phyloP scores from a whole-genome alignment of 2,329 filamentous ascomycete genomes.

The Catunica adiposa region DNA sequence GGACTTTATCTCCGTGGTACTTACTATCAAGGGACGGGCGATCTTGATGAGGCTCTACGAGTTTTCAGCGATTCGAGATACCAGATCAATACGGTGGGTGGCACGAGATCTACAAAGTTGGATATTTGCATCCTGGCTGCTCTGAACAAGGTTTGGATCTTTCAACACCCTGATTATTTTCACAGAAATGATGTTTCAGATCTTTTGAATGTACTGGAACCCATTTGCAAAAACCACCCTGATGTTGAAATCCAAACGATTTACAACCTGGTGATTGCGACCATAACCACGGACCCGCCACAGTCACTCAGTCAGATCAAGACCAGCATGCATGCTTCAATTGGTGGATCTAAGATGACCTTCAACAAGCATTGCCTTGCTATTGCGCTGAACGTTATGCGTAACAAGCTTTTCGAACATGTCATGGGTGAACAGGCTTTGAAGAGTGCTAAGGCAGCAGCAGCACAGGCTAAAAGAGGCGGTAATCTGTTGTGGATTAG shows the following conservation, averaged over 20 bases:
- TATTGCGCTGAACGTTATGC: constrained; percentile 74
- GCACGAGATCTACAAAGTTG: constrained; percentile 34
- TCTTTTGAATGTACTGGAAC: constrained; percentile 49
- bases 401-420: constrained; percentile 62
- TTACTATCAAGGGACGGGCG: constrained; percentile 60
- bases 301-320: constrained; percentile 62
- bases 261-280: constrained; percentile 59
- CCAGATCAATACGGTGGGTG: constrained; percentile 28
- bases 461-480: constrained; percentile 49
- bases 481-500: constrained; percentile 63
- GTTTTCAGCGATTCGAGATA: constrained; percentile 50
- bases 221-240: constrained; percentile 49
- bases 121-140: constrained; percentile 50
- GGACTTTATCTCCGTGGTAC: constrained; percentile 58
- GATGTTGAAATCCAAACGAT: constrained; percentile 64
- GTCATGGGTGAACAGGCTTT: constrained; percentile 67
- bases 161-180: constrained; percentile 43
- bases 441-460: constrained; percentile 56
- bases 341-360: constrained; percentile 51
- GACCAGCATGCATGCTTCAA: constrained; percentile 55
- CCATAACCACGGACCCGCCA: constrained; percentile 43
- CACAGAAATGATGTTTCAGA: constrained; percentile 41
- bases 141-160: constrained; percentile 56
- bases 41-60: constrained; percentile 49
- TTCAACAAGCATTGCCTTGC: constrained; percentile 67